Base-by-base conservation (phyloP, 805 yeast species). In the Kregervanrija fluxuum region DNA sequence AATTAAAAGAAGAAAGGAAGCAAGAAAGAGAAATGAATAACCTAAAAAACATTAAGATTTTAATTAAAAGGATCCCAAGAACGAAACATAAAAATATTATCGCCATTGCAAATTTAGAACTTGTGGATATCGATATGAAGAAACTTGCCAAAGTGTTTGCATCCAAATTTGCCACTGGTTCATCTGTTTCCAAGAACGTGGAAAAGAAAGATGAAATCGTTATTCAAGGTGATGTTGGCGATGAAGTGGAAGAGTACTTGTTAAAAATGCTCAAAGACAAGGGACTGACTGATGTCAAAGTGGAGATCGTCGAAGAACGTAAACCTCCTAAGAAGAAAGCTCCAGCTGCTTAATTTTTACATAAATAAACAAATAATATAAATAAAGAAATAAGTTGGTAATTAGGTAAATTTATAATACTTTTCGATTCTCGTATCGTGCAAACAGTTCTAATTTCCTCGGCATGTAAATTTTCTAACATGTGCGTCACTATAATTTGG, bases 141-240 rank as follows among this genome's bases (percentile, higher is more conserved):
- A 90, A 89, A 60, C 71, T 88, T 52, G 85, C 96, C 38, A 91
- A 91, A 72, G 81, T 89, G 0, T 90, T 91, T 65, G 93, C 97
- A 0, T 82, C 93, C 33, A 88, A 85, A 64, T 90, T 91, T 60
- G 98, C 98, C 11, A 90, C 97, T 8, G 98, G 98, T 42, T 91
- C 96, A 30, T 80, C 93, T 16, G 95, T 90, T 11, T 81, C 89
- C 4, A 90, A 90, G 66, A 85, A 80, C 51, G 89, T 80, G 3
- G 98, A 90, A 52, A 90, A 90, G 67, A 86, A 85, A 62, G 96
- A 91, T 50, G 98, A 90, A 60, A 79, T 90, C 45, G 77, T 87
- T 47, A 83, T 90, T 48, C 97, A 90, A 68, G 98, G 98, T 56
- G 98, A 91, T 65, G 93, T 90, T 37, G 84, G 89, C 46, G 96